Percentiles rank a stretch among this genome's conserved stretches.
phyloP scores from a whole-genome alignment of 1,139 yeast species.

The Candida sp. region DNA sequence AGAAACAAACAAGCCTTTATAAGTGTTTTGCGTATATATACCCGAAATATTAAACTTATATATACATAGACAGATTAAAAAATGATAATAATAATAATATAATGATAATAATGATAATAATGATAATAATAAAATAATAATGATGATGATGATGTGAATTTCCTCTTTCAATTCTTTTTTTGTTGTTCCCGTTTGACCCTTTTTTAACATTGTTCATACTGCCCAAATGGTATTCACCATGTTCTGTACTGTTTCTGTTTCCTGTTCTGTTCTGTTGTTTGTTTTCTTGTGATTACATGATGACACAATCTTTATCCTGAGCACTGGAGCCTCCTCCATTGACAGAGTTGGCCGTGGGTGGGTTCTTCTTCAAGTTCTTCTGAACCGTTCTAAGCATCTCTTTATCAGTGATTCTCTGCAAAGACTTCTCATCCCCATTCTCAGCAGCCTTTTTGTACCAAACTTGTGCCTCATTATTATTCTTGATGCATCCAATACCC shows the following conservation, averaged over 20 bases:
- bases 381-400: conserved; percentile 33
- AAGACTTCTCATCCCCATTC: conserved; percentile 72
- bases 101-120: neutral
- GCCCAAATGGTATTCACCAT: too few relatives aligned
- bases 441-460: conserved; percentile 85
- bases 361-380: conserved; percentile 32
- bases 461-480: conserved; percentile 58
- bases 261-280: neutral
- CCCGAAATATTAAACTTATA: neutral
- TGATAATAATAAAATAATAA: neutral
- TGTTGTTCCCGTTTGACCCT: neutral
- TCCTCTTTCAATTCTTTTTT: neutral
- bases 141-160: neutral
- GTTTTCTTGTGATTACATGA: conserved; percentile 25
- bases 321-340: conserved; percentile 20
- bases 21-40: neutral
- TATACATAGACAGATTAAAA: conserved; percentile 1
- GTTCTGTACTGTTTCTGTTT: neutral
- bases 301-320: conserved; percentile 49
- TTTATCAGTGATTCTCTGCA: conserved; percentile 38
- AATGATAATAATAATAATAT: neutral
- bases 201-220: neutral
- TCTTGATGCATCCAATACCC: conserved; percentile 83
- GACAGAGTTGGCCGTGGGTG: conserved; percentile 7
- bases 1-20: too few relatives aligned